These are phyloP conservation scores for Warburgia ugandensis DNA, from an alignment of 164 flowering plant species.

Conservation along the genomic window DNA sequence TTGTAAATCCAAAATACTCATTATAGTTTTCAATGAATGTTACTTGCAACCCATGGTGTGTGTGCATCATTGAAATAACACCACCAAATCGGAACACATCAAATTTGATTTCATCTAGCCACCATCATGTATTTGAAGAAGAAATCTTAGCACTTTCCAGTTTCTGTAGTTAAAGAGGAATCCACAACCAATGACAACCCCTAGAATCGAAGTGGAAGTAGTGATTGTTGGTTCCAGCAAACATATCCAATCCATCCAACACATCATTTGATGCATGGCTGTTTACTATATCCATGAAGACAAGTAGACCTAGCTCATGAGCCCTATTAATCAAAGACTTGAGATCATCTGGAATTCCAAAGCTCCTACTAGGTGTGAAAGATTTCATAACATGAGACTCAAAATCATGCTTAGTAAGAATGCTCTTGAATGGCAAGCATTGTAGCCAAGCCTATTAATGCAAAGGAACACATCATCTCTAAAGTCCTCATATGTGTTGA, in stretches of 20 bases:
- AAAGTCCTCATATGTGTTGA: conserved; percentile 81
- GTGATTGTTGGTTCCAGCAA: conserved; percentile 91
- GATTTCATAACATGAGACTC: conserved; percentile 99
- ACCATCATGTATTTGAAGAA: conserved; percentile 99
- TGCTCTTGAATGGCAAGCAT: conserved; percentile 99
- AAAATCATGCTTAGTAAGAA: conserved; percentile 97
- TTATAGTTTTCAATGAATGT: no score
- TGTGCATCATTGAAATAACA: conserved; percentile 99
- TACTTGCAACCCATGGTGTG: conserved; percentile 97
- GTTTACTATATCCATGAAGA: conserved; percentile 99
- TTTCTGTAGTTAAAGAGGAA: conserved; percentile 91
- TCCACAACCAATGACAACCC: conserved; percentile 99
- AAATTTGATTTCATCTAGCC: conserved; percentile 94
- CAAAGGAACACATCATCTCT: conserved; percentile 99
- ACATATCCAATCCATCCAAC: conserved; percentile 95
- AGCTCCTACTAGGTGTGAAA: conserved; percentile 98
- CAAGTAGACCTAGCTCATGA: conserved; percentile 93
- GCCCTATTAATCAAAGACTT: conserved; percentile 95
- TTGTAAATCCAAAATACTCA: no score
- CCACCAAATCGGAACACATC: conserved; percentile 99
- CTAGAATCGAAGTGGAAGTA: conserved; percentile 95
- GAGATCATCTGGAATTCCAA: conserved; percentile 96
- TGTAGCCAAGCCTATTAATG: conserved; percentile 89
- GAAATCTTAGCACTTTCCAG: conserved; percentile 95
- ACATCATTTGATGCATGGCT: conserved; percentile 93